Conservation (phyloP, 768 basidiomycete genomes). For the Kwoniella shandongensis region DNA sequence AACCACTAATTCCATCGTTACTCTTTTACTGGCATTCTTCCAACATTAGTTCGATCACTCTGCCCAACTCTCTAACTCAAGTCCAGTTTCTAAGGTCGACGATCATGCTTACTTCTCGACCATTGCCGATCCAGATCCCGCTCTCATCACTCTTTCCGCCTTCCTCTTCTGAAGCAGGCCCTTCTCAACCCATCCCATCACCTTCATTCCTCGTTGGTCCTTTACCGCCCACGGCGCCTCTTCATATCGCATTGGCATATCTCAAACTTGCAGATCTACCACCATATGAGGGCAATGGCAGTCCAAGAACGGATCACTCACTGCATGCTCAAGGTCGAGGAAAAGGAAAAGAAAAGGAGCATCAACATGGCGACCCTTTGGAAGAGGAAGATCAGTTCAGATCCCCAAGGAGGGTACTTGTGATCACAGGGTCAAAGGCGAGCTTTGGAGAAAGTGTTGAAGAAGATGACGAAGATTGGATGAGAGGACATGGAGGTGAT, state of each 20-base stretch:
- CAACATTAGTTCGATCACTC: no score
- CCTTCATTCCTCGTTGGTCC: not conserved
- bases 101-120: not conserved
- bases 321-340: not conserved
- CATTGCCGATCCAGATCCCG: conserved; percentile 4
- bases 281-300: conserved; percentile 8
- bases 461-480: conserved; percentile 45
- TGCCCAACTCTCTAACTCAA: no score
- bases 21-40: not conserved
- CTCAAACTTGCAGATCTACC: conserved; percentile 27
- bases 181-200: not conserved
- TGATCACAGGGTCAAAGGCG: conserved; percentile 30
- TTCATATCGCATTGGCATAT: conserved; percentile 38
- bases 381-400: not conserved
- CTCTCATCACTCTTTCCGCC: conserved; percentile 9
- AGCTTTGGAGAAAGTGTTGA: conserved; percentile 22
- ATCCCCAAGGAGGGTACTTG: conserved; percentile 18
- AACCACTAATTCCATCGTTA: conserved; percentile 1
- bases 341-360: not conserved
- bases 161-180: not conserved
- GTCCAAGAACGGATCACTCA: no score
- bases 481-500: conserved; percentile 29
- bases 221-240: conserved; percentile 11
- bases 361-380: no score
- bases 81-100: not conserved